Base-by-base conservation (phyloP, 176 grass and related monocot genomes). In the Coix lacrymajobi region DNA sequence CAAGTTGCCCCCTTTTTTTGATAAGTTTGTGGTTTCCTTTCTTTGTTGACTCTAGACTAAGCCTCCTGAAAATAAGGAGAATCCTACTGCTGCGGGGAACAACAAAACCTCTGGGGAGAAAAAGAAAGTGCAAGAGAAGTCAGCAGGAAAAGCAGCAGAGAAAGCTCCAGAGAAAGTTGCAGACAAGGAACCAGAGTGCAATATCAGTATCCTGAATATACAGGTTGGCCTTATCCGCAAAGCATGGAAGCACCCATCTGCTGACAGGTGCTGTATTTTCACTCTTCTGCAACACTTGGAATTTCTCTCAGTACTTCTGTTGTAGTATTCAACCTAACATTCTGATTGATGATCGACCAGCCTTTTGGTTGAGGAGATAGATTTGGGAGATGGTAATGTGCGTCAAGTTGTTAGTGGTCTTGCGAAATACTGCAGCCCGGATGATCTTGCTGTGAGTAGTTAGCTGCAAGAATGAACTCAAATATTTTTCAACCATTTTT, bases 371-470 rank as follows among this genome's bases (percentile, higher is more conserved):
- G 96, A 99, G 82, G 96, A 99, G 91, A 99, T 99, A 81, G 93
- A 96, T 93, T 83, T 99, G 80, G 96, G 96, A 81, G 93, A 93
- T 57, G 93, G 91, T 76, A 93, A 91, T 83, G 65, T 91, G 43
- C 89, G 91, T 25, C 96, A 99, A 85, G 93, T 99, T 40, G 96
- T 96, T 54, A 99, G 96, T 85, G 96, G 96, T 81, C 96, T 99
- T 85, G 96, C 96, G 36, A 99, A 99, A 69, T 99, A 86, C 79
- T 96, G 84, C 80, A 92, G 87, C 67, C 93, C 87, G 6, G 91
- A 99, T 54, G 93, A 96, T 28, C 85, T 99, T 49, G 22, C 63
- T 17, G 95, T 98, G 81, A 94, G 90, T 93, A 87, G 38, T 77
- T 79, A 73, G 45, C 51, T 61, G 37, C 69, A 87, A 67, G n/a